Percentiles rank a stretch among this genome's conserved stretches.
These are phyloP conservation scores for Beauveria rudraprayagi DNA, from an alignment of 2,329 filamentous ascomycete species.

Conservation along the genomic window DNA sequence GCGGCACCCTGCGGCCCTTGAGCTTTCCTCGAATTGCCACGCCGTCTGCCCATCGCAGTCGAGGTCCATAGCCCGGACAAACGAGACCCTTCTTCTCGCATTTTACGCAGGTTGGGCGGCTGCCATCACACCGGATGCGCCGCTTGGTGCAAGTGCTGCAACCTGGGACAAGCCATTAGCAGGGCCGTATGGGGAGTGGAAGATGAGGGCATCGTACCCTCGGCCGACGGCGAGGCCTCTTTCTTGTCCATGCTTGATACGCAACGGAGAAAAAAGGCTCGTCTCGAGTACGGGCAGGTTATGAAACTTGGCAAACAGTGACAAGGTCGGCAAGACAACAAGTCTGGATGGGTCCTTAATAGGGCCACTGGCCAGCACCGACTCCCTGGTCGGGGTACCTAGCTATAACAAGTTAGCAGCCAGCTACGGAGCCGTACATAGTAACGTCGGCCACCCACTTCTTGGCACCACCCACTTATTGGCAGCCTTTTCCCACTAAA, in stretches of 20 bases:
- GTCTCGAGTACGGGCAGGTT: too few relatives aligned
- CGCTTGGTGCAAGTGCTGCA: constrained; percentile 22
- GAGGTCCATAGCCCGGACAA: constrained; percentile 21
- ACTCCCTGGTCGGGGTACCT: too few relatives aligned
- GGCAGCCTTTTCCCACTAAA: too few relatives aligned
- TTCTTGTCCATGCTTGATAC: background rate
- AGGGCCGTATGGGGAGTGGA: background rate
- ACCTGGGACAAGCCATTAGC: constrained; percentile 12
- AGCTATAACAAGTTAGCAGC: too few relatives aligned
- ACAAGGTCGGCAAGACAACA: background rate
- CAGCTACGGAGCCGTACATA: too few relatives aligned
- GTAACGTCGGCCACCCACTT: too few relatives aligned
- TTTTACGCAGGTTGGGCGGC: constrained; percentile 20
- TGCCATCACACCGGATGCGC: constrained; percentile 23
- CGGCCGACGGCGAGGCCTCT: background rate
- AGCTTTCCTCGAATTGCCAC: constrained; percentile 21
- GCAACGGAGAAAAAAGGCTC: background rate
- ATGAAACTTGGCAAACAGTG: background rate
- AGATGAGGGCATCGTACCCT: background rate
- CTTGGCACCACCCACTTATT: too few relatives aligned
- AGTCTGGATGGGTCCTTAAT: too few relatives aligned
- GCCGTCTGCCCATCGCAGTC: constrained; percentile 22
- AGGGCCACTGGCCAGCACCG: too few relatives aligned
- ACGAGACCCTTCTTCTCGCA: constrained; percentile 21
- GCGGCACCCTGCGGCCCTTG: constrained; percentile 16